A percentile compares a stretch with the other conserved stretches of the same genome.
These are phyloP conservation scores for Diaporthe vaccinii DNA, from an alignment of 2,329 filamentous ascomycete genomes.

Conservation along the genomic window DNA sequence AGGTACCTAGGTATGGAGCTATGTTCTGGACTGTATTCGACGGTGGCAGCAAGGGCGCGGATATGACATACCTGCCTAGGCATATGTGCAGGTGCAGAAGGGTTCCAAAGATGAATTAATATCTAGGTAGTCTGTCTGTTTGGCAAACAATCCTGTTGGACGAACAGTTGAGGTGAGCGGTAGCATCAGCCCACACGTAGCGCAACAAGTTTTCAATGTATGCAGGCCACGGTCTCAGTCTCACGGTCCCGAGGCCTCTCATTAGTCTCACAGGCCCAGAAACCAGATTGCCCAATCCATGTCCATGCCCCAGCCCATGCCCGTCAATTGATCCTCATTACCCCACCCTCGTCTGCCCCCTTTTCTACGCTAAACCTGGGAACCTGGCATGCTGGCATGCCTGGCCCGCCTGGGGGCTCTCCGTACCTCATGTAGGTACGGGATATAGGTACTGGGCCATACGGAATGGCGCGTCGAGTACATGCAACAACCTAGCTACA, in stretches of 20 bases:
- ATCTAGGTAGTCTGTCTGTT: too few species aligned
- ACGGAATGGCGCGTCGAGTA: background rate
- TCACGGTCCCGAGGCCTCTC: background rate
- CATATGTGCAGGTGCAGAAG: too few species aligned
- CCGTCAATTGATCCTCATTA: conserved; percentile 28
- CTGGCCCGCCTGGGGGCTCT: too few species aligned
- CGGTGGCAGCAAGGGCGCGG: background rate
- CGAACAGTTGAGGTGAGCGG: background rate
- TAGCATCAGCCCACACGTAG: conserved; percentile 3
- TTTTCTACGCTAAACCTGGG: conserved; percentile 21
- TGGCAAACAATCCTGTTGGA: too few species aligned
- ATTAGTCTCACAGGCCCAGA: background rate
- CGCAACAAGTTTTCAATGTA: too few species aligned
- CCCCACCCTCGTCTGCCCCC: conserved; percentile 27
- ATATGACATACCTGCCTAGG: background rate
- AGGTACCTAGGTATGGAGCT: too few species aligned
- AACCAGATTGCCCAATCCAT: conserved; percentile 5
- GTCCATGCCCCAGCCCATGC: background rate
- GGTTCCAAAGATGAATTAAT: too few species aligned
- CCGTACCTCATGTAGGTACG: background rate
- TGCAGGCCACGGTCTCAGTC: background rate
- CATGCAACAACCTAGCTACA: conserved; percentile 4
- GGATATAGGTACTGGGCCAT: background rate
- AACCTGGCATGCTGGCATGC: background rate
- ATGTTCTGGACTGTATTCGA: background rate